Evolutionary conservation across 1,284 basidiomycete species (phyloP).

Genomic region (Meripilus lineatus): DNA sequence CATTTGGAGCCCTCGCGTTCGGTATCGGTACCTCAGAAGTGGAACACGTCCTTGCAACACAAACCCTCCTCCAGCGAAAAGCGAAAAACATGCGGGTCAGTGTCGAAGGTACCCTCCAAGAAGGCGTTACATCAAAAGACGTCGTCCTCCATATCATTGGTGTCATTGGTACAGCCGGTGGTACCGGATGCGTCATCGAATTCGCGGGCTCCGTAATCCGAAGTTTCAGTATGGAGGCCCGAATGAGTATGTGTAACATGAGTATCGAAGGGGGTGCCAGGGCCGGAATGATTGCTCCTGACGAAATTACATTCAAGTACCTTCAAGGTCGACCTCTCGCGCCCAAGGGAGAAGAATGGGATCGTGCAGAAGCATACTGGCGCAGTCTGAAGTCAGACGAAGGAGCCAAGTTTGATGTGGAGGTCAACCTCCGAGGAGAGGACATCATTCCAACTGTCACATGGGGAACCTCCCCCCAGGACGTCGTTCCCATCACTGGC

Average conservation of each 20-base stretch:
- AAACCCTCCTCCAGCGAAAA: slow-evolving; percentile 89
- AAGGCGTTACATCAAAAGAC: slow-evolving; percentile 93
- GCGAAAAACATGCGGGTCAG: slow-evolving; percentile 95
- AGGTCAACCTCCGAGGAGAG: slow-evolving; percentile 80
- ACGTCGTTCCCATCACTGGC: slow-evolving; percentile 86
- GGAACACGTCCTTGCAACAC: slow-evolving; percentile 95
- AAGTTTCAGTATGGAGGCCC: slow-evolving; percentile 89
- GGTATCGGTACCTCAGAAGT: slow-evolving; percentile 97
- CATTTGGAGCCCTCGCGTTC: slow-evolving; percentile 94
- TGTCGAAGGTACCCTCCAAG: slow-evolving; percentile 81
- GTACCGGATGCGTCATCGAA: slow-evolving; percentile 91
- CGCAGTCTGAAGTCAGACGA: slow-evolving; percentile 81
- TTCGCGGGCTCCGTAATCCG: slow-evolving; percentile 92
- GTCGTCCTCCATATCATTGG: slow-evolving; percentile 95
- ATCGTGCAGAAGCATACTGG: slow-evolving; percentile 88
- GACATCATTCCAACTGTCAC: slow-evolving; percentile 95
- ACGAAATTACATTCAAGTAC: slow-evolving; percentile 89
- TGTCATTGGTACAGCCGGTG: slow-evolving; percentile 90
- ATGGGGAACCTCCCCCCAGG: slow-evolving; percentile 96
- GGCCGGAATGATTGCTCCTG: slow-evolving; percentile 94
- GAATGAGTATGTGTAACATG: slow-evolving; percentile 99
- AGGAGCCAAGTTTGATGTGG: slow-evolving; percentile 86
- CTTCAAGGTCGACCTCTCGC: slow-evolving; percentile 83
- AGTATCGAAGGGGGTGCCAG: slow-evolving; percentile 95
- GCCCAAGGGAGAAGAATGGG: slow-evolving; percentile 88